Evolutionary conservation across 768 basidiomycete genomes (phyloP).

Genomic region (Xerocomellus chrysenteron): DNA sequence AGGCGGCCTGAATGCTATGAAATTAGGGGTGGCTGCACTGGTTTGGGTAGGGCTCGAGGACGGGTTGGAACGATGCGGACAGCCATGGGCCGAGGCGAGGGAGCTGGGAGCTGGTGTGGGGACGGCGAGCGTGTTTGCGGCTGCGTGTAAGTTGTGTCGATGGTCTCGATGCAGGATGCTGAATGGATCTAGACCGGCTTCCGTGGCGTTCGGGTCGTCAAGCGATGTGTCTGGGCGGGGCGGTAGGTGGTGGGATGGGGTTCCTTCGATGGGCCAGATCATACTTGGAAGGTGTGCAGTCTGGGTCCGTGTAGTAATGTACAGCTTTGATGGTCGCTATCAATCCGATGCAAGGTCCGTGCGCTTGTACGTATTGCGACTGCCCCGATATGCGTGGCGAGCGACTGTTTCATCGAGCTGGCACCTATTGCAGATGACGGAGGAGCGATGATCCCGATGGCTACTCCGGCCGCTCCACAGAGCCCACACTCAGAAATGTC

Average conservation of each 20-base stretch:
- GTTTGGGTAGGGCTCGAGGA: conserved; percentile 54
- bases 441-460: conserved; percentile 11
- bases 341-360: conserved; percentile 7
- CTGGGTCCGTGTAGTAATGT: conserved; percentile 3
- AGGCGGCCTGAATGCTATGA: conserved; percentile 55
- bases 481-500: conserved; percentile 7
- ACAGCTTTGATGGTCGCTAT: neutral
- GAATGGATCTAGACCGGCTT: conserved; percentile 50
- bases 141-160: conserved; percentile 44
- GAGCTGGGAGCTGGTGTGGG: conserved; percentile 66
- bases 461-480: conserved; percentile 4
- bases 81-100: conserved; percentile 41
- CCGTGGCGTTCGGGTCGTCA: conserved; percentile 49
- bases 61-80: conserved; percentile 36
- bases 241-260: conserved; percentile 55
- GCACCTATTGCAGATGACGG: conserved; percentile 5
- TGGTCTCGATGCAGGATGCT: neutral
- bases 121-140: conserved; percentile 58
- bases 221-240: conserved; percentile 52
- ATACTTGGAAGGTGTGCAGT: conserved; percentile 26
- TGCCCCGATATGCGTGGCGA: neutral
- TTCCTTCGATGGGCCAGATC: conserved; percentile 41
- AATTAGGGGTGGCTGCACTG: conserved; percentile 46
- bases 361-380: conserved; percentile 6
- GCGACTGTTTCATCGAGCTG: conserved; percentile 1